These are phyloP conservation scores for Rhizoclosmatium globosum DNA, from an alignment of 192 early-diverging fungal genomes.

Conservation along the genomic window DNA sequence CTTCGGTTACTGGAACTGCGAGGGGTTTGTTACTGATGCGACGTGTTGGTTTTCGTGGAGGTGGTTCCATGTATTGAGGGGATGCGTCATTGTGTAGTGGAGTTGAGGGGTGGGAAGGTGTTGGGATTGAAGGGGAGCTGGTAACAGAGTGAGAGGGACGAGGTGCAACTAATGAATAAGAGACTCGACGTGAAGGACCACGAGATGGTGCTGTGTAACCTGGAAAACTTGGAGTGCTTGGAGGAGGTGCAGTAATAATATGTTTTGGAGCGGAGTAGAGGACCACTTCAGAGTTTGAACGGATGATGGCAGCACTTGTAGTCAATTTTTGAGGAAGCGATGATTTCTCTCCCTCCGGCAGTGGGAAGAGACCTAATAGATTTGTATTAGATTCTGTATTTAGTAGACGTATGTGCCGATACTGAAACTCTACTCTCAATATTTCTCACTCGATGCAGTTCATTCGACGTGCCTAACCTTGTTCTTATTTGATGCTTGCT, in stretches of 20 bases:
- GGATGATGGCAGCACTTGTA: constrained; percentile 14
- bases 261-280: constrained; percentile 29
- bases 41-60: constrained; percentile 13
- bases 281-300: constrained; percentile 1
- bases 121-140: neutral
- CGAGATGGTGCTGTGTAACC: neutral
- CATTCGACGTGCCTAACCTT: no score
- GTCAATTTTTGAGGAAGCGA: neutral
- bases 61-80: neutral
- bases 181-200: constrained; percentile 17
- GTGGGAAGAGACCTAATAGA: constrained; percentile 15
- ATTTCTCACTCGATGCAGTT: neutral
- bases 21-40: neutral
- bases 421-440: neutral
- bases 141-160: neutral
- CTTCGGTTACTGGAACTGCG: neutral
- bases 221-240: neutral
- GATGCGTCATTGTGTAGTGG: neutral
- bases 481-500: no score
- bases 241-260: neutral
- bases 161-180: constrained; percentile 8
- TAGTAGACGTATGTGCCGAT: neutral
- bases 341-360: neutral
- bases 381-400: neutral
- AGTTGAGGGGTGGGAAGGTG: neutral